Base-by-base conservation (phyloP, 1,139 yeast species). In the Blastobotrys illinoisensis region DNA sequence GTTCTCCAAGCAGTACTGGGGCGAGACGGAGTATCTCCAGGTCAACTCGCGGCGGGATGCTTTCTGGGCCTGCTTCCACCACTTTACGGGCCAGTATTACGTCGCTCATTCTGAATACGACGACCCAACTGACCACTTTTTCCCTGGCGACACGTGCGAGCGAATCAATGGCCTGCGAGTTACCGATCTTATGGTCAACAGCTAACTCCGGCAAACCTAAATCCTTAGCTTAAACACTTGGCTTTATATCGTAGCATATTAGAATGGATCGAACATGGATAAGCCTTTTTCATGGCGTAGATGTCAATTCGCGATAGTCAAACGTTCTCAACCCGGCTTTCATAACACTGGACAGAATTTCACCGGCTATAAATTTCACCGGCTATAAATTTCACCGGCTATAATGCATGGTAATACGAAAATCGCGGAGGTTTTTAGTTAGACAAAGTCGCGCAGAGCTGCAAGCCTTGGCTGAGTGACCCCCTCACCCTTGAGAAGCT, bases 401-500 rank as follows among this genome's bases (percentile, higher is more conserved):
- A n/a, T n/a, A n/a, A n/a, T n/a, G n/a, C n/a, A n/a, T n/a, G n/a
- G n/a, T n/a, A n/a, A n/a, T n/a, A n/a, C n/a, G n/a, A n/a, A n/a
- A n/a, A n/a, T n/a, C n/a, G n/a, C n/a, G n/a, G n/a, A n/a, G n/a
- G n/a, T n/a, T n/a, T n/a, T n/a, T n/a, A 11, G 46, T 18, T 48
- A 60, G 36, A 58, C 32, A 49, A 60, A 60, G 2, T 49, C 53
- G 9, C 62, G 48, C 16, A 49, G 14, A 9, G 47, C 46, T 49
- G 57, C 57, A 24, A 51, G 51, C 5, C 50, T 28, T 26, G 44
- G 26, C 6, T 49, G 46, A n/a, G 59, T 46, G 49, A 60, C 59
- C 7, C 64, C 64, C 18, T 46, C 51, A 11, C 62, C 62, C 44
- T 52, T 57, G 36, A 62, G 21, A 20, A 62, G 49, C 26, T 50